Evolutionary conservation across 371 early-diverging fungal species (phyloP).

Genomic region (Lichtheimia corymbifera): DNA sequence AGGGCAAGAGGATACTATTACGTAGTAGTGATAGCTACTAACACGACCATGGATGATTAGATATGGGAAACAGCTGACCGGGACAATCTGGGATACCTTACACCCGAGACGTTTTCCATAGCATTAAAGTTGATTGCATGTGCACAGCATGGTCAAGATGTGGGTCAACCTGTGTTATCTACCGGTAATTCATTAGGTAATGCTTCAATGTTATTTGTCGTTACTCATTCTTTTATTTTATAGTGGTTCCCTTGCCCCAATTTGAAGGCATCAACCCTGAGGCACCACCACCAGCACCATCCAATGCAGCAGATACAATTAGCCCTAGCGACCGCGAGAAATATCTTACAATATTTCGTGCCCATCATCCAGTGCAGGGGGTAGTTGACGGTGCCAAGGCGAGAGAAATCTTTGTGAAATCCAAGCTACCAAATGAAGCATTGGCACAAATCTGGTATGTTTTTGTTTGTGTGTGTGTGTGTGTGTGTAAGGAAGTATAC

Average conservation of each 20-base stretch:
- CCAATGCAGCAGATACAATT: constrained; percentile 18
- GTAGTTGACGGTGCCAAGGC: constrained; percentile 39
- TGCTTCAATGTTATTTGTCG: not conserved
- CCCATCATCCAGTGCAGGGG: constrained; percentile 43
- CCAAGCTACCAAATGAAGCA: constrained; percentile 42
- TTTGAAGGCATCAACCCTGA: constrained; percentile 51
- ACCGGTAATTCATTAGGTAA: constrained; percentile 8
- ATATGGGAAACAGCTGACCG: constrained; percentile 87
- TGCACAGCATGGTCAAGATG: constrained; percentile 16
- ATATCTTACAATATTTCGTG: constrained; percentile 41
- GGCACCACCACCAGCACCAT: constrained; percentile 8
- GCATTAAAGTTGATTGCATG: constrained; percentile 26
- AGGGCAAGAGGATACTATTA: not conserved
- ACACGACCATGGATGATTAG: constrained; percentile 24
- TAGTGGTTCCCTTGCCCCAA: constrained; percentile 54
- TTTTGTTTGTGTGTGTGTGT: not conserved
- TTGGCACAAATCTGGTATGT: constrained; percentile 51
- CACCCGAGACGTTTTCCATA: constrained; percentile 41
- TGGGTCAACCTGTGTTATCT: constrained; percentile 9
- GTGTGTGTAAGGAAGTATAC: not conserved
- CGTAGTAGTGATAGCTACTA: no score
- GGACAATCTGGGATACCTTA: constrained; percentile 73
- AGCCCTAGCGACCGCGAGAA: constrained; percentile 44
- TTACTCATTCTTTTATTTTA: not conserved
- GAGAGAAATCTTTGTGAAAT: constrained; percentile 43